Percentiles rank a stretch among this genome's conserved stretches.
phyloP scores from a whole-genome alignment of 2,329 filamentous ascomycete species.

The Cercospora sesami region DNA sequence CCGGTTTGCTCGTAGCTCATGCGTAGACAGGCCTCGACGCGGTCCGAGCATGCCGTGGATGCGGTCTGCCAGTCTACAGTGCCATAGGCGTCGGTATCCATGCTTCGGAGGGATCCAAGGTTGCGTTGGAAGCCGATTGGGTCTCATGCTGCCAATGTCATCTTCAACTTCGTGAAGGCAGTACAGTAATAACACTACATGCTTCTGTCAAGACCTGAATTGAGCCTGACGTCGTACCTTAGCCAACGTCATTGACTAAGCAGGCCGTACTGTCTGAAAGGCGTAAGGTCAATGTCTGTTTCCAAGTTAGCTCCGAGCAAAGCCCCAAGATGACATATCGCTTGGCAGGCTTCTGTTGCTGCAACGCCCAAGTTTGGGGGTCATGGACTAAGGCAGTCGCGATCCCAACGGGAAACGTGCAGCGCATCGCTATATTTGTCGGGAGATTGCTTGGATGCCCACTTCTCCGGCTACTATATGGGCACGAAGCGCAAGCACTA shows the following conservation, averaged over 20 bases:
- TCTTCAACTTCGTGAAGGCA: too few species aligned
- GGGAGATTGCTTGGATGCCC: background rate
- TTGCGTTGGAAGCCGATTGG: background rate
- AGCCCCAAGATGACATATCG: slow-evolving; percentile 1
- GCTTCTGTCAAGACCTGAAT: background rate
- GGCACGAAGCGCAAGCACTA: background rate
- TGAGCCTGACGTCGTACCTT: background rate
- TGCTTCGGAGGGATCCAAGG: background rate
- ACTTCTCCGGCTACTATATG: background rate
- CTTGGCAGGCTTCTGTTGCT: background rate
- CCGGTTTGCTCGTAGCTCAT: background rate
- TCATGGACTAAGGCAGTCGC: background rate
- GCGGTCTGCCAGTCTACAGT: background rate
- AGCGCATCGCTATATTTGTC: background rate
- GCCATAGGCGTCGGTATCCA: background rate
- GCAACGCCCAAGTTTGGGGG: background rate
- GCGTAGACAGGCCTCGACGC: background rate
- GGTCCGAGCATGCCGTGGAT: background rate
- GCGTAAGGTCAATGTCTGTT: background rate
- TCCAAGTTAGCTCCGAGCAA: slow-evolving; percentile 3
- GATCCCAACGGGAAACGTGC: background rate
- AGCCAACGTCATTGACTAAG: background rate
- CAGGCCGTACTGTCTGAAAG: background rate
- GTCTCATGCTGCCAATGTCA: background rate
- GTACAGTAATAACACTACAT: background rate